Percentiles rank a stretch among this genome's conserved stretches.
Conservation (phyloP, 1,139 yeast genomes). For the Scheffersomyces cryptocercus region DNA sequence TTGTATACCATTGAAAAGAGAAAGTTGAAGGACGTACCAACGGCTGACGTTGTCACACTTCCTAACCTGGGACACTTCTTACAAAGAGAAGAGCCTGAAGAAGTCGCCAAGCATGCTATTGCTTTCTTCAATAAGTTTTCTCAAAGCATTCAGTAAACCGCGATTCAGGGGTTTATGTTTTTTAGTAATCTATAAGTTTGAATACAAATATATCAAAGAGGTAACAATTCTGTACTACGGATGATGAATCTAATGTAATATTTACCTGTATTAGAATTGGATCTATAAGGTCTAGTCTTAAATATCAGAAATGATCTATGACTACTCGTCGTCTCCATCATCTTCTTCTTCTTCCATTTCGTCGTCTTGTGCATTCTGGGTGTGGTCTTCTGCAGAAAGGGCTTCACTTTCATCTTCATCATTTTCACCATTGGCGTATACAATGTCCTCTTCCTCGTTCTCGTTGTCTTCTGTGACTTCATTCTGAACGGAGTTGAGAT, state of each 20-base stretch:
- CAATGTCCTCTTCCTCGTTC: conserved; percentile 20
- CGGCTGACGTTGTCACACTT: conserved; percentile 32
- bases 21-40: conserved; percentile 16
- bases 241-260: too few species aligned
- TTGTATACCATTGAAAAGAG: conserved; percentile 28
- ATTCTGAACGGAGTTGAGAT: conserved; percentile 2
- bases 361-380: conserved; percentile 10
- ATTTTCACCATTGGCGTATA: conserved; percentile 46
- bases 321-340: conserved; percentile 16
- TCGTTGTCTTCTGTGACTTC: conserved; percentile 28
- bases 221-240: too few species aligned
- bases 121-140: conserved; percentile 26
- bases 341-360: conserved; percentile 22
- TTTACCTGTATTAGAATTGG: too few species aligned
- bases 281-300: too few species aligned
- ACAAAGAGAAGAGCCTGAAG: conserved; percentile 41
- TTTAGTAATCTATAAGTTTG: not conserved
- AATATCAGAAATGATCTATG: not conserved
- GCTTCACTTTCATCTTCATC: conserved; percentile 28
- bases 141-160: not conserved
- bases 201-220: not conserved
- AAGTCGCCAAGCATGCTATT: conserved; percentile 26
- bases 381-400: not conserved
- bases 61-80: conserved; percentile 42
- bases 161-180: not conserved